Percentiles rank a stretch among this genome's conserved stretches.
Evolutionary conservation across 1,284 basidiomycete genomes (phyloP).

Genomic region (Sporisorium exsertum): DNA sequence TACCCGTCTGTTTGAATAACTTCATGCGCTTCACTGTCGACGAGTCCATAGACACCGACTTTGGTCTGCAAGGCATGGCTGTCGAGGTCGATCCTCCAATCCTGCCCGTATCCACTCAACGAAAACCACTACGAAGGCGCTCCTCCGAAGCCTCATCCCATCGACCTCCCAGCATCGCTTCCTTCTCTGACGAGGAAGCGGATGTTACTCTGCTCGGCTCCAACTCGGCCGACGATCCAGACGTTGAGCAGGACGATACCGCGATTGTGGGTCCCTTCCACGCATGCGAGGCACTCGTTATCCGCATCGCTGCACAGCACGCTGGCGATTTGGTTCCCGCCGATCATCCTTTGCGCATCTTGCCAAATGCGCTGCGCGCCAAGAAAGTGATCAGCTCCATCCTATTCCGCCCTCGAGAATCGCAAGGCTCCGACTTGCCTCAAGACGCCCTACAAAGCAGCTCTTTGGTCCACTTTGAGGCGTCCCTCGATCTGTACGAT

Average conservation of each 20-base stretch:
- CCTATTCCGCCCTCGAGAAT: constrained; percentile 4
- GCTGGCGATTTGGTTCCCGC: constrained; percentile 18
- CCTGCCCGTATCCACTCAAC: constrained; percentile 16
- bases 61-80: constrained; percentile 18
- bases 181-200: constrained; percentile 28
- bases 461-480: constrained; percentile 18
- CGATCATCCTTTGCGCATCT: not conserved
- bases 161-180: constrained; percentile 14
- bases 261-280: constrained; percentile 40
- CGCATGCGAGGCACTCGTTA: constrained; percentile 37
- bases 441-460: not conserved
- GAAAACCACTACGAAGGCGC: constrained; percentile 1
- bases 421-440: not conserved
- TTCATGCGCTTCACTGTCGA: constrained; percentile 43
- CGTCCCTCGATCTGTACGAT: constrained; percentile 14
- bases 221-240: constrained; percentile 16
- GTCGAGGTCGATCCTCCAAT: constrained; percentile 47
- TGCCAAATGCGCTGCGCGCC: constrained; percentile 27
- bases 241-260: constrained; percentile 22
- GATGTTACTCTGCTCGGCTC: constrained; percentile 29
- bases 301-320: constrained; percentile 30
- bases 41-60: constrained; percentile 25
- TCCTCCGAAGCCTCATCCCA: constrained; percentile 10
- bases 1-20: constrained; percentile 44
- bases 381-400: constrained; percentile 15